Evolutionary conservation across 306 rosid species (phyloP).

Genomic region (Cyamopsis tetragonoloba): DNA sequence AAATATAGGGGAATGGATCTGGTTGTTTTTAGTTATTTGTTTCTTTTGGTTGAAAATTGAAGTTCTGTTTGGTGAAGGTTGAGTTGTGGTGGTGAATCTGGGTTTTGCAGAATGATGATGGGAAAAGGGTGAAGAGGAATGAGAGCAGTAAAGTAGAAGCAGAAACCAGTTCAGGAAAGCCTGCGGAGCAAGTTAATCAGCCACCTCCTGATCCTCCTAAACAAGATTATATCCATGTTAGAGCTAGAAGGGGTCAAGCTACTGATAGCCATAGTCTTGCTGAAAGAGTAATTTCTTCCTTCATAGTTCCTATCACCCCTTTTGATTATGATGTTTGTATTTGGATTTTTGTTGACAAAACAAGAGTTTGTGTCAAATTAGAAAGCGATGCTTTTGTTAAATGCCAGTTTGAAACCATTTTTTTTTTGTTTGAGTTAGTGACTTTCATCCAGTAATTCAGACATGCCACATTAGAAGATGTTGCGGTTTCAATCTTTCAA

Average conservation of each 20-base stretch:
- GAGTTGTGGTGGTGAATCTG: constrained; percentile 6
- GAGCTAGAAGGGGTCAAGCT: constrained; percentile 97
- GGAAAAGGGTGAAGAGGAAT: constrained; percentile 56
- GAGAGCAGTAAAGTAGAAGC: constrained; percentile 50
- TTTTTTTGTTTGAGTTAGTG: no score
- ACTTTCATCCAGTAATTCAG: no score
- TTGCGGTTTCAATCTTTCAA: no score
- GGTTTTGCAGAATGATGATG: constrained; percentile 55
- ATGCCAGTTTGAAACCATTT: no score
- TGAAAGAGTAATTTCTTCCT: constrained; percentile 64
- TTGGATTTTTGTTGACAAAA: no score
- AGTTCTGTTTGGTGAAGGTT: not conserved
- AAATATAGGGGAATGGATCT: constrained; percentile 16
- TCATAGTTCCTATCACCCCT: not conserved
- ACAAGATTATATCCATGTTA: constrained; percentile 86
- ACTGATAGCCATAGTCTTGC: constrained; percentile 96
- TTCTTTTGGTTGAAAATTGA: not conserved
- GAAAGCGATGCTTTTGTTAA: no score
- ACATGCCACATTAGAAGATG: no score
- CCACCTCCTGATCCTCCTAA: constrained; percentile 60
- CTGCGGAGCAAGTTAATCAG: constrained; percentile 46
- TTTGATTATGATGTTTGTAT: not conserved
- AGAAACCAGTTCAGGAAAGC: constrained; percentile 74
- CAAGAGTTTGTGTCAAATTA: no score
- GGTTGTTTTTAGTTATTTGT: not conserved